Evolutionary conservation across 2,329 filamentous ascomycete species (phyloP).

Genomic region (Mariannaea sp.): DNA sequence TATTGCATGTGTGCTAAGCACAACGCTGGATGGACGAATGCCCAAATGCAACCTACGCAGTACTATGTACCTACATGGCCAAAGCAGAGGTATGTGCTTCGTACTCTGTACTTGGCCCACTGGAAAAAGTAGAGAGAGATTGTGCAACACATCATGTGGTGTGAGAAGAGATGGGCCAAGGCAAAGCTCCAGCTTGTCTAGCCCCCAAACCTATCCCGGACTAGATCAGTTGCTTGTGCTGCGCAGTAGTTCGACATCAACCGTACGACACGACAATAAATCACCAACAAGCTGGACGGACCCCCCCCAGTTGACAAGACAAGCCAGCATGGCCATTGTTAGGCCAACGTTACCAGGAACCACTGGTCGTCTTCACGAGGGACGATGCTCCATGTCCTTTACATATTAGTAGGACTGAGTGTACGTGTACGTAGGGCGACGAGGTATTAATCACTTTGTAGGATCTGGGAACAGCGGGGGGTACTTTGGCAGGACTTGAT

Average conservation of each 20-base stretch:
- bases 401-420: no score
- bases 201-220: constrained; percentile 11
- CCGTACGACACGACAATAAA: constrained; percentile 15
- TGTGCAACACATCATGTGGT: constrained; percentile 18
- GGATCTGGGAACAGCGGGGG: no score
- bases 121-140: no score
- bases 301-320: constrained; percentile 11
- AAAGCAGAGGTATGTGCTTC: no score
- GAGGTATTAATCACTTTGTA: no score
- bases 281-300: constrained; percentile 6
- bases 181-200: not conserved
- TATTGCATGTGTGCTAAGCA: no score
- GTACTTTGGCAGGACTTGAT: constrained; percentile 33
- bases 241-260: constrained; percentile 6
- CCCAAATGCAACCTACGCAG: no score
- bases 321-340: no score
- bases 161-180: constrained; percentile 11
- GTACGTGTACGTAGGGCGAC: no score
- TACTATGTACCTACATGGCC: no score
- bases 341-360: constrained; percentile 8
- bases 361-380: constrained; percentile 6
- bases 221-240: constrained; percentile 17
- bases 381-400: constrained; percentile 11
- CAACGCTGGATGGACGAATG: no score
- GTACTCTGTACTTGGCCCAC: no score